Conservation (phyloP, 371 early-diverging fungal genomes). For the Conidiobolus incongruus region DNA sequence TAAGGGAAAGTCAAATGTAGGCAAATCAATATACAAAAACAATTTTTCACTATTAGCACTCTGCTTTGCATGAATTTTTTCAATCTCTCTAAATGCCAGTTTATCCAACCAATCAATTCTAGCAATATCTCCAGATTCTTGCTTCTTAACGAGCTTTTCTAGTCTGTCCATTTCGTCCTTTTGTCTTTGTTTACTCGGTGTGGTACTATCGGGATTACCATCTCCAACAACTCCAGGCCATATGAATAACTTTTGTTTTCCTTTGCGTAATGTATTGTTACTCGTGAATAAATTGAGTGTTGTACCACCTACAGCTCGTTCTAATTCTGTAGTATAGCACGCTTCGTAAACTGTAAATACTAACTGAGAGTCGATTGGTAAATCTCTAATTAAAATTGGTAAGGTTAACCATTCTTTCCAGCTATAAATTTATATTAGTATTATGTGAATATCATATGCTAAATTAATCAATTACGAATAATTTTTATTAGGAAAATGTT, state of each 20-base stretch:
- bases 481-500: slow-evolving; percentile 24
- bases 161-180: slow-evolving; percentile 58
- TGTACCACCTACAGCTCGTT: slow-evolving; percentile 49
- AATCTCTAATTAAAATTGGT: slow-evolving; percentile 62
- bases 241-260: slow-evolving; percentile 51
- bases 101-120: slow-evolving; percentile 80
- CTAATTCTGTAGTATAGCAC: slow-evolving; percentile 39
- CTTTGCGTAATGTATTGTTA: slow-evolving; percentile 55
- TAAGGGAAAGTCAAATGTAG: slow-evolving; percentile 83
- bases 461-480: slow-evolving; percentile 14
- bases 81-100: slow-evolving; percentile 61
- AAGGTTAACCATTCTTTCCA: slow-evolving; percentile 86
- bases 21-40: slow-evolving; percentile 65
- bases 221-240: slow-evolving; percentile 46
- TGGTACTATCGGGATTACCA: slow-evolving; percentile 20
- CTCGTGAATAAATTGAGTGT: slow-evolving; percentile 54
- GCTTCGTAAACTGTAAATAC: slow-evolving; percentile 63
- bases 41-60: slow-evolving; percentile 25
- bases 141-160: slow-evolving; percentile 64
- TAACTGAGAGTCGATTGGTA: slow-evolving; percentile 48
- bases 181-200: slow-evolving; percentile 29
- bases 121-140: slow-evolving; percentile 66
- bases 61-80: slow-evolving; percentile 39
- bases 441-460: neutral
- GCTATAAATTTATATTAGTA: slow-evolving; percentile 9